Conservation (phyloP, 257 asterid genomes). For the Lycium barbarum region DNA sequence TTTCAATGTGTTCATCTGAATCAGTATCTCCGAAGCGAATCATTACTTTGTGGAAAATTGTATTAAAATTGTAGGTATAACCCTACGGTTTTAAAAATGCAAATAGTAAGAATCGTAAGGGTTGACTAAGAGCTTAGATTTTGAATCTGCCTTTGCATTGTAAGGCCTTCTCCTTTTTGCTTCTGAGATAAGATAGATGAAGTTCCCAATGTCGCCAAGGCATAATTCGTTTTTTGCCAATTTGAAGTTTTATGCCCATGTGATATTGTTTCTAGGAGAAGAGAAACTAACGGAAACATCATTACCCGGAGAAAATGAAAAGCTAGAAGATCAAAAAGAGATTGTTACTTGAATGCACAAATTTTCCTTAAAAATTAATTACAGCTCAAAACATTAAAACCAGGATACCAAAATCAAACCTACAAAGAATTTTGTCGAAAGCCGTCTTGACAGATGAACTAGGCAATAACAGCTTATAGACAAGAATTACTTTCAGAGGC, state of each 20-base stretch:
- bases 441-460: neutral
- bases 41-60: too few species aligned
- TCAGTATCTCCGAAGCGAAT: too few species aligned
- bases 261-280: neutral
- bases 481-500: neutral
- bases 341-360: neutral
- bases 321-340: neutral
- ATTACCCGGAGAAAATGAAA: neutral
- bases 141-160: too few species aligned
- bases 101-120: too few species aligned
- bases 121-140: too few species aligned
- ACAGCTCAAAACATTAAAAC: neutral
- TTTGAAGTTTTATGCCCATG: neutral
- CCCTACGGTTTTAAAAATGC: too few species aligned
- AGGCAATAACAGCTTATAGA: neutral
- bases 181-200: neutral
- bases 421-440: neutral
- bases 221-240: neutral
- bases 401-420: neutral
- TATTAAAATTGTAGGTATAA: too few species aligned
- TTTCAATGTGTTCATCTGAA: too few species aligned
- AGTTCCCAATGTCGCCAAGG: neutral
- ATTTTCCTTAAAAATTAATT: neutral
- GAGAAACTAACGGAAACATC: neutral
- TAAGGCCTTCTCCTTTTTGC: neutral